Base-by-base conservation (phyloP, 2,329 filamentous ascomycete genomes). In the Sclerotinia glacialis region DNA sequence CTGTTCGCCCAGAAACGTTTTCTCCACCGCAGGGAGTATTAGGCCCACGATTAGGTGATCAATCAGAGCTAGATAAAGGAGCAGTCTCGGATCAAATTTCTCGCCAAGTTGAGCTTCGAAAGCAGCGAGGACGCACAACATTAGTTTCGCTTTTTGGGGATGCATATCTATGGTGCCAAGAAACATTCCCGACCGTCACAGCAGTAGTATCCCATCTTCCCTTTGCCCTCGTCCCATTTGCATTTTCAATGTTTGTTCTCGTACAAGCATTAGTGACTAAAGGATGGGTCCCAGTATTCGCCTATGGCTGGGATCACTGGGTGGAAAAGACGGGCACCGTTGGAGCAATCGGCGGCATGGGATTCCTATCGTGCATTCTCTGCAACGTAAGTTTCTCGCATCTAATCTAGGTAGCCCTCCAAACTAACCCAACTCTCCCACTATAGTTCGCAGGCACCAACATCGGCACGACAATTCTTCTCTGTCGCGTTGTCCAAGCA, bases 401-500 rank as follows among this genome's bases (percentile, higher is more conserved):
- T 40, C 42, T 52, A 56, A 46, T 18, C 14, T 21, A 3, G 9
- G 5, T 31, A 1, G 5, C 5, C 18, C 16, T 5, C 49, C 26
- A 59, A 49, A 37, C 67, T 74, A 66, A 75, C 58, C 44, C 66
- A 16, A 26, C 53, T 44, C 12, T 68, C 9, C 12, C 26, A 12
- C 23, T 14, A n/a, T 18, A 91, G 88, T 92, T 91, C 71, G 87
- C 89, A 0, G 89, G 89, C 23, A 92, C 89, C 1, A 92, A 92
- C 70, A 92, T 92, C 63, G 89, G 89, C 44, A 90, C 89, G 0
- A 89, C 89, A 0, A 92, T 92, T 72, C 83, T 92, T 0, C 80
- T 92, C 1, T 90, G 84, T 11, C 86, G 89, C 3, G 83, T 91
- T 8, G 84, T 92, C 14, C 89, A 92, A 74, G 79, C 84, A 0